phyloP scores from a whole-genome alignment of 257 asterid genomes.

The Solanum raphanifolium region DNA sequence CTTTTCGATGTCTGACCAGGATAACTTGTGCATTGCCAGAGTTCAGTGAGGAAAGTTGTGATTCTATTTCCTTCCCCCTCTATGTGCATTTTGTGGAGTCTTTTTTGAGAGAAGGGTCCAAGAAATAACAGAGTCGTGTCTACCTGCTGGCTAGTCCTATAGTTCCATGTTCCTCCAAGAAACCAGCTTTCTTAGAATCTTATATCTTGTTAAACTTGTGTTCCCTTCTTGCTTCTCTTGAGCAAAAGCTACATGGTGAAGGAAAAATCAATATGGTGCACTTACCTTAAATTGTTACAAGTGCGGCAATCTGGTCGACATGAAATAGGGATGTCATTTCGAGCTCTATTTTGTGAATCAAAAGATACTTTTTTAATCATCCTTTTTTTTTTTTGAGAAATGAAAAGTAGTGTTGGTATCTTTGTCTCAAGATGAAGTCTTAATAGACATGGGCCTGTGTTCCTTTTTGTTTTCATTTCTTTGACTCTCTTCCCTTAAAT shows the following conservation, averaged over 20 bases:
- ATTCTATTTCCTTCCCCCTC: not conserved
- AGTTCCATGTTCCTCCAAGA: not conserved
- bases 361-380: not conserved
- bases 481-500: constrained; percentile 5
- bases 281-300: not conserved
- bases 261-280: not conserved
- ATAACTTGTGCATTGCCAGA: not conserved
- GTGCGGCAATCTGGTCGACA: not conserved
- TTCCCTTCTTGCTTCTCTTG: not conserved
- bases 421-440: not conserved
- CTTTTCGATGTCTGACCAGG: not conserved
- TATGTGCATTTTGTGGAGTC: not conserved
- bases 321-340: not conserved
- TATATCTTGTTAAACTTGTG: not conserved
- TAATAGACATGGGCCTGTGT: not conserved
- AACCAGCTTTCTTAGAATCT: not conserved
- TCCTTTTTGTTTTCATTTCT: not conserved
- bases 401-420: not conserved
- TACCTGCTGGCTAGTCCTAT: not conserved
- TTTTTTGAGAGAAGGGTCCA: not conserved
- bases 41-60: not conserved
- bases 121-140: not conserved
- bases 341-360: not conserved
- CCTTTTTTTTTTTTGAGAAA: not conserved
- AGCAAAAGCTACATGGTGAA: not conserved